phyloP scores from a whole-genome alignment of 768 basidiomycete genomes.

The Leccinum arenicola region DNA sequence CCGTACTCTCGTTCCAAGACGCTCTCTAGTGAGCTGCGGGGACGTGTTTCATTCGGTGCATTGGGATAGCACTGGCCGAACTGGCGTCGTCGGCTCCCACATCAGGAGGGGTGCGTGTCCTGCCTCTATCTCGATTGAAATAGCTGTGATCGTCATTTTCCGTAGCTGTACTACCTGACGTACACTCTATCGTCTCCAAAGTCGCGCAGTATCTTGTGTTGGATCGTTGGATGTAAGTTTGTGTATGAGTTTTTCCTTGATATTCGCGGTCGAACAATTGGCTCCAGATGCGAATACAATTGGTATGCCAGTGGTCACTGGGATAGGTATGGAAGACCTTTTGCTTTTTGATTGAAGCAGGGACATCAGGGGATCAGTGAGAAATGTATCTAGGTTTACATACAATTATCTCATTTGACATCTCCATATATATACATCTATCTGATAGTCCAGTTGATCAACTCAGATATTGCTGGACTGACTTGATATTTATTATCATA shows the following conservation, averaged over 20 bases:
- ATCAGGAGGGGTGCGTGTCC: constrained; percentile 32
- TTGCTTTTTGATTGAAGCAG: neutral
- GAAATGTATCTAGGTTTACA: no score
- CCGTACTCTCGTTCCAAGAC: neutral
- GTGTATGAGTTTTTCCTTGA: neutral
- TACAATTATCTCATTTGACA: no score
- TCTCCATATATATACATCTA: no score
- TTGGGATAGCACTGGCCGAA: constrained; percentile 39
- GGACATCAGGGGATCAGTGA: neutral
- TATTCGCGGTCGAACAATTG: neutral
- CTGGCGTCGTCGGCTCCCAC: constrained; percentile 38
- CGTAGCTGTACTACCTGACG: constrained; percentile 63
- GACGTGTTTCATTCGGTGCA: constrained; percentile 33
- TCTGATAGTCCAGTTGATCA: no score
- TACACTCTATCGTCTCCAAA: constrained; percentile 50
- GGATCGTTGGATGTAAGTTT: constrained; percentile 62
- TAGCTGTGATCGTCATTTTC: neutral
- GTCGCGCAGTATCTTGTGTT: constrained; percentile 57
- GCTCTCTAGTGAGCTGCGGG: constrained; percentile 34
- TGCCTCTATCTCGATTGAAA: neutral
- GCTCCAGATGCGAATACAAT: constrained; percentile 46
- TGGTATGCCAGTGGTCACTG: constrained; percentile 44
- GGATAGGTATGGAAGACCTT: constrained; percentile 23
- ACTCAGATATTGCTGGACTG: no score
- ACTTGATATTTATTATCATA: no score